phyloP scores from a whole-genome alignment of 2,329 filamentous ascomycete genomes.

The Balansia obtecta region DNA sequence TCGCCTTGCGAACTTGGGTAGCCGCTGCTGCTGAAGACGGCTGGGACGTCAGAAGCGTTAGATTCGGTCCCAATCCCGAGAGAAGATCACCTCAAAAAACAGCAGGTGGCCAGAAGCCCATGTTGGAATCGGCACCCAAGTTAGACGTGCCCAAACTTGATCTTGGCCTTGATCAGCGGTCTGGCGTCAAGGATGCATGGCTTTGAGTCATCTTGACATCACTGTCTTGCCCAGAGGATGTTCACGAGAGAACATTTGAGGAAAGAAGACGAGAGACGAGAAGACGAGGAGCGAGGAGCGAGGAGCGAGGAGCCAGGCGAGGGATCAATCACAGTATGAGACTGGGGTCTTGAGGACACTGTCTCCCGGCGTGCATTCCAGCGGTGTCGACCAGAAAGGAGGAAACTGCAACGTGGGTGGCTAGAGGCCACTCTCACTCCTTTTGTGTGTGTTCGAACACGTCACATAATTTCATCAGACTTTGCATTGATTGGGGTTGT shows the following conservation, averaged over 20 bases:
- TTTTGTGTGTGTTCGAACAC: conserved; percentile 4
- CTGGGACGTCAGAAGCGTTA: conserved; percentile 73
- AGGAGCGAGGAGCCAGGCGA: background rate
- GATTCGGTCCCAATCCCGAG: conserved; percentile 49
- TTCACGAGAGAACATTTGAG: background rate
- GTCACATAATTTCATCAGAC: conserved; percentile 1
- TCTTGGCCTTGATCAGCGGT: conserved; percentile 27
- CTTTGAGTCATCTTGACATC: conserved; percentile 8
- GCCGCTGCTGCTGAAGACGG: conserved; percentile 75
- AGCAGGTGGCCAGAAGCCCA: conserved; percentile 27
- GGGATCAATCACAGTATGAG: background rate
- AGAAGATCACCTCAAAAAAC: conserved; percentile 19
- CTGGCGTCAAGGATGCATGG: conserved; percentile 19
- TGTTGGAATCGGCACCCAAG: conserved; percentile 43
- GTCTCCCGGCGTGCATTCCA: background rate
- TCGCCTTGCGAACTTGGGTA: conserved; percentile 81
- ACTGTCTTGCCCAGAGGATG: background rate
- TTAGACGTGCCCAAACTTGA: conserved; percentile 48
- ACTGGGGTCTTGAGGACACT: background rate
- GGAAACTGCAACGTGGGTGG: background rate
- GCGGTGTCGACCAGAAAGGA: background rate
- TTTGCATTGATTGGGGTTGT: background rate
- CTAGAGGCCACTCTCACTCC: conserved; percentile 3
- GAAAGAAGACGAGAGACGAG: background rate
- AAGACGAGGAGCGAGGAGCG: background rate